phyloP scores from a whole-genome alignment of 176 grass and related monocot genomes.

The Tillandsia fasciculata region DNA sequence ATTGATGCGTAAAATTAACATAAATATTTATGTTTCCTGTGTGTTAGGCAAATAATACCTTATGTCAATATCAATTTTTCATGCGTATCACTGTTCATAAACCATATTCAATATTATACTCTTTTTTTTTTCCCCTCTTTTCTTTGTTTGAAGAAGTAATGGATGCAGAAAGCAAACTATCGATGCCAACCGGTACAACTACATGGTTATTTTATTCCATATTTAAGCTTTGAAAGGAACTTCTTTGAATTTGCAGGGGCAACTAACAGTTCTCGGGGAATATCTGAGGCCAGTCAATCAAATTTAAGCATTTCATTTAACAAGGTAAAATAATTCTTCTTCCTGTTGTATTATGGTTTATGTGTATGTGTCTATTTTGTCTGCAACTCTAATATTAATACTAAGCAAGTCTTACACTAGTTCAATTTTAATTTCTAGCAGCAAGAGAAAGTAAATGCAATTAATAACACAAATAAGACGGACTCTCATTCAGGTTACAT shows the following conservation, averaged over 20 bases:
- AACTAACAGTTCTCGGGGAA: slow-evolving; percentile 6
- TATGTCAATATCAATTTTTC: too few species aligned
- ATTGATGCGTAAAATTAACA: too few species aligned
- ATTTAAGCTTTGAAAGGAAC: too few species aligned
- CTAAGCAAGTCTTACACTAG: slow-evolving; percentile 2
- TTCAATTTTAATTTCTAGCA: slow-evolving; percentile 10
- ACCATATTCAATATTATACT: background rate
- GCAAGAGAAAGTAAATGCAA: slow-evolving; percentile 22
- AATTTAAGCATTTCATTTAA: background rate
- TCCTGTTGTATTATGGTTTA: slow-evolving; percentile 6
- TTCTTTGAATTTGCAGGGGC: slow-evolving; percentile 25
- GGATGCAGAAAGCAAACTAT: too few species aligned
- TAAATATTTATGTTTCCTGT: too few species aligned
- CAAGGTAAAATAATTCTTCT: background rate
- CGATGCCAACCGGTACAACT: too few species aligned
- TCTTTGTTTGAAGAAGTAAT: too few species aligned
- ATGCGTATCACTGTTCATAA: too few species aligned
- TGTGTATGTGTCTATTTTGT: slow-evolving; percentile 1
- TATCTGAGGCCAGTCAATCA: slow-evolving; percentile 29
- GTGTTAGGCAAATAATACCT: too few species aligned
- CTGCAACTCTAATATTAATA: background rate
- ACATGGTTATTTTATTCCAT: too few species aligned
- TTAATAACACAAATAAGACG: slow-evolving; percentile 16
- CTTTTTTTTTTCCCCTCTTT: too few species aligned
- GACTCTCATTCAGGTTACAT: slow-evolving; percentile 31